Conservation (phyloP, 2,329 filamentous ascomycete genomes). For the Xylaria arbuscula region DNA sequence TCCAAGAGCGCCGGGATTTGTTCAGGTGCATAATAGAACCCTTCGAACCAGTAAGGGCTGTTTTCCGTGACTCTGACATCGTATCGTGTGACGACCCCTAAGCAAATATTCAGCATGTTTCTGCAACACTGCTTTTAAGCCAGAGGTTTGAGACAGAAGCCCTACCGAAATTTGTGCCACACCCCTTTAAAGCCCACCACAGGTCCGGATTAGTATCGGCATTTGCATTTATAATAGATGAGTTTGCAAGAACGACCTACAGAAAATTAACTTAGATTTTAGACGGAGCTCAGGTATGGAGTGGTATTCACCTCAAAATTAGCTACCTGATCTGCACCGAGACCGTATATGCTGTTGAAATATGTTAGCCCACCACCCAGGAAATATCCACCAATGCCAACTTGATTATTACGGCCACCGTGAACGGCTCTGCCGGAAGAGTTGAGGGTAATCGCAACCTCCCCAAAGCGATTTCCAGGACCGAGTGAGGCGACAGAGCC, state of each 20-base stretch:
- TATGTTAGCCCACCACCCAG: conserved; percentile 10
- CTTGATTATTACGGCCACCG: conserved; percentile 5
- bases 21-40: not conserved
- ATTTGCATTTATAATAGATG: conserved; percentile 7
- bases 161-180: conserved; percentile 8
- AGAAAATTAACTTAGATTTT: not conserved
- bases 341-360: conserved; percentile 3
- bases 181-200: conserved; percentile 6
- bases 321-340: conserved; percentile 2
- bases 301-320: not conserved
- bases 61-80: conserved; percentile 2
- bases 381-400: conserved; percentile 9
- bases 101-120: not conserved
- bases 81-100: conserved; percentile 6
- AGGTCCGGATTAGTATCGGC: not conserved
- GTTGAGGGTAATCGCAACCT: conserved; percentile 5
- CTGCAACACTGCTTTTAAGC: not conserved
- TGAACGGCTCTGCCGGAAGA: not conserved
- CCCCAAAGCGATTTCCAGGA: conserved; percentile 9
- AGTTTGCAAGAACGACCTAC: conserved; percentile 9
- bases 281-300: not conserved
- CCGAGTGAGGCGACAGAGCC: not conserved
- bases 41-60: conserved; percentile 6
- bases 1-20: not conserved
- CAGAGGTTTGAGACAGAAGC: not conserved